These are phyloP conservation scores for Pistacia integerrima DNA, from an alignment of 345 rosid genomes.

Conservation along the genomic window DNA sequence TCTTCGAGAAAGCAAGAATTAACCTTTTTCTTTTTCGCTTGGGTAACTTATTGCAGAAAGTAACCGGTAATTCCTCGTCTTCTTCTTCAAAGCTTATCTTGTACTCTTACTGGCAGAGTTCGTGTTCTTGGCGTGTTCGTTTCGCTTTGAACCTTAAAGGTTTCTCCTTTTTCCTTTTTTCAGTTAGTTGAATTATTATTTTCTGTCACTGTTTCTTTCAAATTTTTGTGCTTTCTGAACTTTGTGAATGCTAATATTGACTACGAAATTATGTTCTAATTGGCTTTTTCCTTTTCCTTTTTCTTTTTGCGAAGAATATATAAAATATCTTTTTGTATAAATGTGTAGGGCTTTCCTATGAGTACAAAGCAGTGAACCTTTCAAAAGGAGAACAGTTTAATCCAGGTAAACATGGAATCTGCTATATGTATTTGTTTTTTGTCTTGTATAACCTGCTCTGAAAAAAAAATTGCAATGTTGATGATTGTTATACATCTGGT, in stretches of 20 bases:
- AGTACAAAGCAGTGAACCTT: constrained; percentile 49
- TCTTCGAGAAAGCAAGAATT: not conserved
- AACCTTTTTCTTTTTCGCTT: not conserved
- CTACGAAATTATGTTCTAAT: too few relatives aligned
- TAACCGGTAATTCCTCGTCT: not conserved
- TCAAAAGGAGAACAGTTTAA: constrained; percentile 44
- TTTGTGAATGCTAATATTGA: too few relatives aligned
- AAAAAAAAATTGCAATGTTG: not conserved
- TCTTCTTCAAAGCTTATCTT: constrained; percentile 36
- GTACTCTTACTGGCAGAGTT: constrained; percentile 59
- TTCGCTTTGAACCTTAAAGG: constrained; percentile 59
- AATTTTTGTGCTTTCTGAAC: not conserved
- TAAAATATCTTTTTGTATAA: not conserved
- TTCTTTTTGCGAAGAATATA: not conserved
- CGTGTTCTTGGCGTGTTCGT: constrained; percentile 74
- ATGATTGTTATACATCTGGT: constrained; percentile 4
- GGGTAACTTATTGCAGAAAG: constrained; percentile 5
- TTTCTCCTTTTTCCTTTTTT: not conserved
- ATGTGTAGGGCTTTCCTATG: constrained; percentile 46
- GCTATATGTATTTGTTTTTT: not conserved
- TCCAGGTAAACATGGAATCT: constrained; percentile 33
- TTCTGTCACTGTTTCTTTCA: not conserved
- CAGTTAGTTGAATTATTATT: not conserved
- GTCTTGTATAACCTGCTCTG: not conserved
- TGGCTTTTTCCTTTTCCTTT: not conserved